A percentile compares a stretch with the other conserved stretches of the same genome.
Conservation (phyloP, 306 rosid genomes). For the Lablab purpureus region DNA sequence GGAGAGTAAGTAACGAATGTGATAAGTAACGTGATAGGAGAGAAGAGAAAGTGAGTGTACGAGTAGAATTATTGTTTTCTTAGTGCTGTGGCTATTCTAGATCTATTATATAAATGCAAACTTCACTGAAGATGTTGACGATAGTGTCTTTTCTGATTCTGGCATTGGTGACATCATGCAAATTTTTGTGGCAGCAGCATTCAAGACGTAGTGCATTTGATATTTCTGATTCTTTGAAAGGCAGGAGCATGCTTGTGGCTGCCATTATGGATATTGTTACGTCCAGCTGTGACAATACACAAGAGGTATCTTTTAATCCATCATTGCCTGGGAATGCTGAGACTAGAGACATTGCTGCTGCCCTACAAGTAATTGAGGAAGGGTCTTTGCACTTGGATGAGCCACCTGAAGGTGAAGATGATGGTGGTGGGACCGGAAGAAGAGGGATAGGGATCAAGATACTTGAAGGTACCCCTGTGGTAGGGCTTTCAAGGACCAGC, state of each 20-base stretch:
- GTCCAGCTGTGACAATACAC: slow-evolving; percentile 77
- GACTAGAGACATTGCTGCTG: slow-evolving; percentile 88
- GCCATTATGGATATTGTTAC: slow-evolving; percentile 95
- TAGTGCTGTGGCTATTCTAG: slow-evolving; percentile 1
- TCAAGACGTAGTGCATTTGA: slow-evolving; percentile 79
- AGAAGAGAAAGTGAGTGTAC: not conserved
- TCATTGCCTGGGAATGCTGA: slow-evolving; percentile 82
- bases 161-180: slow-evolving; percentile 43
- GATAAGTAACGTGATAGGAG: not conserved
- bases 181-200: slow-evolving; percentile 71
- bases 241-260: slow-evolving; percentile 99
- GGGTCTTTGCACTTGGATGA: slow-evolving; percentile 88
- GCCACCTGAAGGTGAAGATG: slow-evolving; percentile 62
- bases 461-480: slow-evolving; percentile 80
- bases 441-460: slow-evolving; percentile 89
- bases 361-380: slow-evolving; percentile 87
- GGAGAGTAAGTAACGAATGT: not conserved
- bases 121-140: slow-evolving; percentile 35
- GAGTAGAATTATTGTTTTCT: slow-evolving; percentile 12
- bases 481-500: slow-evolving; percentile 75
- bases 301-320: slow-evolving; percentile 66
- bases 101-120: slow-evolving; percentile 33
- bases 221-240: slow-evolving; percentile 85
- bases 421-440: slow-evolving; percentile 65
- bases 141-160: slow-evolving; percentile 48